phyloP scores from a whole-genome alignment of 2,329 filamentous ascomycete genomes.

The Cercospora zeae-maydis region DNA sequence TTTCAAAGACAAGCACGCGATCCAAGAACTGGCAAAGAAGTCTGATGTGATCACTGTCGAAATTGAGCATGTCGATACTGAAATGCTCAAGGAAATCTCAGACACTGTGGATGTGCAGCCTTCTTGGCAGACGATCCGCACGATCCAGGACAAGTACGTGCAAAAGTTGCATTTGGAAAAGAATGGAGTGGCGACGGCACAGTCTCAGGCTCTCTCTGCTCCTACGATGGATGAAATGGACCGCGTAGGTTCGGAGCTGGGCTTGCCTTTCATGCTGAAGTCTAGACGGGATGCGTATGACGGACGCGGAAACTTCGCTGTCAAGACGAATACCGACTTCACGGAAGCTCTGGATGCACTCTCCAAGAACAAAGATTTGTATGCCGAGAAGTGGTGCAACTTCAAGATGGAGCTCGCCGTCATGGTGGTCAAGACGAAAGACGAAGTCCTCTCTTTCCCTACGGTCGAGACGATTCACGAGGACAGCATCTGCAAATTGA shows the following conservation, averaged over 20 bases:
- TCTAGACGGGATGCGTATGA: conserved; percentile 87
- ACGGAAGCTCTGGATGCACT: conserved; percentile 66
- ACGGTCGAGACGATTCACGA: conserved; percentile 93
- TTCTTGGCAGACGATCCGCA: conserved; percentile 78
- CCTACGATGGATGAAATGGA: conserved; percentile 59
- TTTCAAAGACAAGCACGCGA: conserved; percentile 77
- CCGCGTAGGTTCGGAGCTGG: conserved; percentile 61
- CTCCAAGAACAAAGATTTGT: conserved; percentile 64
- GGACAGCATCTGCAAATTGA: conserved; percentile 90
- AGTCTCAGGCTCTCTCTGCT: conserved; percentile 63
- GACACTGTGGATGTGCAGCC: conserved; percentile 67
- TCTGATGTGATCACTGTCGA: conserved; percentile 87
- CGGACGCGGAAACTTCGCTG: conserved; percentile 71
- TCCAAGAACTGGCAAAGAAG: conserved; percentile 70
- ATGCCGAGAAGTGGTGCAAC: conserved; percentile 84
- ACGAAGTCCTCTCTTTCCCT: conserved; percentile 71
- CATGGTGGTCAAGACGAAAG: conserved; percentile 88
- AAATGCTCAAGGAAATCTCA: conserved; percentile 78
- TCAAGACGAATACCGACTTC: conserved; percentile 58
- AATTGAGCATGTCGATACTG: conserved; percentile 92
- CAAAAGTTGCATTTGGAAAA: conserved; percentile 78
- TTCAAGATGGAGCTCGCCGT: conserved; percentile 87
- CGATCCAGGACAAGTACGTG: conserved; percentile 89
- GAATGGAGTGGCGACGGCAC: conserved; percentile 67
- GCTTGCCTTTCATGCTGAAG: conserved; percentile 90